Evolutionary conservation across 1,139 yeast genomes (phyloP), one percentile per base, ranked within the genome.

Genomic region (Martiniozyma asiatica): DNA sequence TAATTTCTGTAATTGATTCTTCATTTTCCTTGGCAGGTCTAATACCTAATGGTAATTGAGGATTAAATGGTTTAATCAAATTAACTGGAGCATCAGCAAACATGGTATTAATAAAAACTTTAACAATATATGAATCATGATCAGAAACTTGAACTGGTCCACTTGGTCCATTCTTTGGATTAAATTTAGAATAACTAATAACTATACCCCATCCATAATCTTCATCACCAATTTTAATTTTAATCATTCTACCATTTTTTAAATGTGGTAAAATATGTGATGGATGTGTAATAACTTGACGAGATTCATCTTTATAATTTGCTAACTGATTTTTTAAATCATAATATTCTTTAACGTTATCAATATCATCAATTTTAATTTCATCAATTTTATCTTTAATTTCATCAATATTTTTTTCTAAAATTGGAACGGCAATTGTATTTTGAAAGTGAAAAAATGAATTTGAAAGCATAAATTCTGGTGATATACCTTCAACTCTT

Each of bases 181-280:
- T 40, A 30, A 34, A 39, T 53, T 84, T 85, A 29, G 68, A 64
- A 45, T 76, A 81, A 23, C 74, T 70, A 7, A 82, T 75, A 14
- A 87, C 89, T 53, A 82, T 80, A 33, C 89, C 96, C 98, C 98
- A 92, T 8, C 95, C 96, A 51, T 85, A 92, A 41, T 85, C 81
- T 29, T 39, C 56, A 34, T 43, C 45, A 12, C 51, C 68, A 24
- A 74, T 60, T 35, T 66, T 66, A 13, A 92, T 71, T 44, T 75
- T 73, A 26, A 87, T 59, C 35, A 92, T 66, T 55, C 98, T 70
- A 22, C 99, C 99, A 17, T 84, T 73, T 54, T 85, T 94, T 44
- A 92, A 60, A 51, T 79, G 92, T 20, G 82, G 81, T 34, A 87
- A 61, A 18, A 77, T 65, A 51, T 87, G 75, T 8, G 92, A 80